Evolutionary conservation across 2,329 filamentous ascomycete species (phyloP).

Genomic region (Ceratocystis smalleyi): DNA sequence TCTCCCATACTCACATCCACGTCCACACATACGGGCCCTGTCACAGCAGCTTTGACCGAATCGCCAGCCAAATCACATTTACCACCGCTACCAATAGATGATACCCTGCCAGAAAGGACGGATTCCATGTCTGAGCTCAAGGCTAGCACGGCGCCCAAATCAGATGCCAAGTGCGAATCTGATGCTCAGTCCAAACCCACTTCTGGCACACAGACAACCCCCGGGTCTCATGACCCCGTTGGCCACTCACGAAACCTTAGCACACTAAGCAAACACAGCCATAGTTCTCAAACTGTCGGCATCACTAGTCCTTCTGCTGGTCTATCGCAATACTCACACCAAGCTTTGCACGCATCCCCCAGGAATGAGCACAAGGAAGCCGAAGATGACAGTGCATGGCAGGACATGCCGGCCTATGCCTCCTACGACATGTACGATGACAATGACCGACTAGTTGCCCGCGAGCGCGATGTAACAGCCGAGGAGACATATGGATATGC

Average conservation of each 20-base stretch:
- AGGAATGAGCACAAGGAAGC: constrained; percentile 37
- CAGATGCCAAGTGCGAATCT: background rate
- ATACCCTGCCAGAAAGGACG: background rate
- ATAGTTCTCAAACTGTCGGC: constrained; percentile 27
- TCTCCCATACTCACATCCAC: background rate
- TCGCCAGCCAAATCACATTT: background rate
- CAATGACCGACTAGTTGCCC: constrained; percentile 71
- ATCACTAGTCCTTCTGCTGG: constrained; percentile 25
- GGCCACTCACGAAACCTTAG: constrained; percentile 15
- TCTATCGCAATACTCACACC: constrained; percentile 83
- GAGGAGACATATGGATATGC: constrained; percentile 53
- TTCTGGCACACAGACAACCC: background rate
- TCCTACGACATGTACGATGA: constrained; percentile 94
- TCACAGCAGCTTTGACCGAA: background rate
- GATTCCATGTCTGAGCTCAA: background rate
- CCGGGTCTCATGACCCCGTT: background rate
- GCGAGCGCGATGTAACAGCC: constrained; percentile 58
- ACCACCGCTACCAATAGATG: no score
- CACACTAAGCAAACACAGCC: constrained; percentile 14
- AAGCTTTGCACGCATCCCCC: constrained; percentile 41
- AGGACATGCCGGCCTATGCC: constrained; percentile 85
- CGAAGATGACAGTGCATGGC: constrained; percentile 61
- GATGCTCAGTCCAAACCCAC: background rate
- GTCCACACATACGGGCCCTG: background rate
- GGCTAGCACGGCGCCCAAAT: background rate